Base-by-base conservation (phyloP, 106 monocot species). In the Vanilla planifolia region DNA sequence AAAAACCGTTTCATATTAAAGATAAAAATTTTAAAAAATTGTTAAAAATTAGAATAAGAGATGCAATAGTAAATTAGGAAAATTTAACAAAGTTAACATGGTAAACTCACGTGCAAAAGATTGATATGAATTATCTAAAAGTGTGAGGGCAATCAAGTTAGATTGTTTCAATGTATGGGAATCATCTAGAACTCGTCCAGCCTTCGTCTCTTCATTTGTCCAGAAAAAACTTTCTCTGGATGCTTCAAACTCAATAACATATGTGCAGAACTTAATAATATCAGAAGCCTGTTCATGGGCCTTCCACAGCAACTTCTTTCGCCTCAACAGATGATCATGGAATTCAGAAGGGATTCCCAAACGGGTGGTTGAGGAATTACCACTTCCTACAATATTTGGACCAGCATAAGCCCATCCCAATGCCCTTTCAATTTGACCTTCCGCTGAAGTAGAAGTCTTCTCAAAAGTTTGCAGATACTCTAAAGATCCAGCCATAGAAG, bases 321-420 rank as follows among this genome's bases (percentile, higher is more conserved):
- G 79, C 64, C 67, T 88, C 32, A 65, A 35, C 13, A 98, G 66
- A 85, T 98, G 98, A 59, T 82, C 85, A 75, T 85, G 98, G 62
- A 98, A 98, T 75, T 85, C 81, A 66, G 88, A 66, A 36, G 98
- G 98, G 60, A 98, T 84, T 46, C 77, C 79, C 29, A 81, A 76
- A 73, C 26, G 70, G 36, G 85, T 91, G 19, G 52, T 40, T 21
- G 67, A 22, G 36, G 78, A 76, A 68, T 43, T 73, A 14, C 64
- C 61, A 29, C 35, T 46, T 33, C 67, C 67, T 66, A 36, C 46
- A 43, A 58, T 63, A 72, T 39, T 79, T 68, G 84, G 40, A 27
- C 90, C 77, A 16, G 76, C 86, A 81, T 91, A 96, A 51, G 98
- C 98, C 98, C 98, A 98, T 60, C 81, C 80, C 98, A 98, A 92